Evolutionary conservation across 2,329 filamentous ascomycete species (phyloP).

Genomic region (Fusarium sp.): DNA sequence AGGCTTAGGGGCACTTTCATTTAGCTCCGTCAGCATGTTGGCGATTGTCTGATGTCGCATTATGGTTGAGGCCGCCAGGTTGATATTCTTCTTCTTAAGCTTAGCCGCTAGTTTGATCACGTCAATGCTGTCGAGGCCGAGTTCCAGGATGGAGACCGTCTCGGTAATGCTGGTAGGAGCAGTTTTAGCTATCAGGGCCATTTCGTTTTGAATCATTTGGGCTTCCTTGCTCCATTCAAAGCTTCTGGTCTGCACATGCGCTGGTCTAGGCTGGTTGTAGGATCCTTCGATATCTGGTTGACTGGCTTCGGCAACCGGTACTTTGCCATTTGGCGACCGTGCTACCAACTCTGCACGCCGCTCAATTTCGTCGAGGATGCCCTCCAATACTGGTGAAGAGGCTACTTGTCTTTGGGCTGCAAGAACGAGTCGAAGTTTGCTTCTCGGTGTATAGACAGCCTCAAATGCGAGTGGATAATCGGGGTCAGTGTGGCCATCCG

Average conservation of each 20-base stretch:
- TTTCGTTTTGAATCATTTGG: slow-evolving; percentile 63
- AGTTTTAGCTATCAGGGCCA: slow-evolving; percentile 69
- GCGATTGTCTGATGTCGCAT: slow-evolving; percentile 76
- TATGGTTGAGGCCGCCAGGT: slow-evolving; percentile 76
- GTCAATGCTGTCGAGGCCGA: slow-evolving; percentile 93
- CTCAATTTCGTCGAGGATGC: slow-evolving; percentile 52
- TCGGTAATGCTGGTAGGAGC: slow-evolving; percentile 61
- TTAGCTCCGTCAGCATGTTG: slow-evolving; percentile 57
- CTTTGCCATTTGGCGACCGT: slow-evolving; percentile 14
- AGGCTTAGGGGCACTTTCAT: background rate
- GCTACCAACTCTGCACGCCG: slow-evolving; percentile 21
- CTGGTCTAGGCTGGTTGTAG: slow-evolving; percentile 36
- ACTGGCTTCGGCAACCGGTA: slow-evolving; percentile 9
- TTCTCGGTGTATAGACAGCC: slow-evolving; percentile 62
- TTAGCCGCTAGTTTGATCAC: slow-evolving; percentile 83
- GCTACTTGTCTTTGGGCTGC: slow-evolving; percentile 61
- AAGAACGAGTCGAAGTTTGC: slow-evolving; percentile 64
- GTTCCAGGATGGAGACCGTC: slow-evolving; percentile 74
- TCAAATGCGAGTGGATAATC: slow-evolving; percentile 86
- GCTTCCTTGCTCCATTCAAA: slow-evolving; percentile 70
- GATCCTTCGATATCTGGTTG: background rate
- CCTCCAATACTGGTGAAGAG: slow-evolving; percentile 43
- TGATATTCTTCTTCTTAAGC: slow-evolving; percentile 68
- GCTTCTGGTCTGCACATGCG: slow-evolving; percentile 41
- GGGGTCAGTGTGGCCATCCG: slow-evolving; percentile 58